Percentiles rank a stretch among this genome's conserved stretches.
Conservation (phyloP, 176 grass and related monocot species). For the Urochloa ruziziensis region DNA sequence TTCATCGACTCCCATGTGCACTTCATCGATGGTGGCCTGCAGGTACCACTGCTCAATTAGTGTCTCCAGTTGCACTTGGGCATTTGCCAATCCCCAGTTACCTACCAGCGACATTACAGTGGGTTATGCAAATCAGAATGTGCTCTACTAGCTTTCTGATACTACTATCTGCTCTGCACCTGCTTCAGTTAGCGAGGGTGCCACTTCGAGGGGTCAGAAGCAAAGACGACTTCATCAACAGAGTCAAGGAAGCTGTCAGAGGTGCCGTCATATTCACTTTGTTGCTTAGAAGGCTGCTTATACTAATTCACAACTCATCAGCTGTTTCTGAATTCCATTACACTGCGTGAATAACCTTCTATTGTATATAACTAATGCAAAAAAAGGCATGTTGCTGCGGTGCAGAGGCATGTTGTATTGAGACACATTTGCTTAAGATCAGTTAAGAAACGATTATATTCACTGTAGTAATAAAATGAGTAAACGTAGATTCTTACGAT, state of each 20-base stretch:
- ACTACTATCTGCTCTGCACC: background rate
- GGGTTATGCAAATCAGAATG: background rate
- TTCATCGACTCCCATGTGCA: slow-evolving; percentile 97
- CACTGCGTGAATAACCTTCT: background rate
- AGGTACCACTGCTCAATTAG: slow-evolving; percentile 39
- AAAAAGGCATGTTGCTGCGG: background rate
- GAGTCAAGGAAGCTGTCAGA: slow-evolving; percentile 59
- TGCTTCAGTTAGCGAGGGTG: slow-evolving; percentile 52
- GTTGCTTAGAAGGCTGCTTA: background rate
- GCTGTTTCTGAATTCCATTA: no score
- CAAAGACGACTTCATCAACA: slow-evolving; percentile 63
- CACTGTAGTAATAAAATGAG: background rate
- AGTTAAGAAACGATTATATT: background rate
- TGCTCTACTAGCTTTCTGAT: slow-evolving; percentile 1
- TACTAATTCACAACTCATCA: background rate
- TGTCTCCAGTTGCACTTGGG: background rate
- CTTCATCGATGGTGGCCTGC: slow-evolving; percentile 67
- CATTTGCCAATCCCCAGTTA: background rate
- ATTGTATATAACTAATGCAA: background rate
- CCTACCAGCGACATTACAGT: background rate
- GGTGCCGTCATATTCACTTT: slow-evolving; percentile 21
- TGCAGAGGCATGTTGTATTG: background rate
- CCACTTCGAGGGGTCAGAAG: slow-evolving; percentile 61
- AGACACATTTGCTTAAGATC: background rate
- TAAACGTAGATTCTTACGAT: background rate